A percentile compares a stretch with the other conserved stretches of the same genome.
Conservation (phyloP, 2,329 filamentous ascomycete species). For the Xenoacremonium recifei region DNA sequence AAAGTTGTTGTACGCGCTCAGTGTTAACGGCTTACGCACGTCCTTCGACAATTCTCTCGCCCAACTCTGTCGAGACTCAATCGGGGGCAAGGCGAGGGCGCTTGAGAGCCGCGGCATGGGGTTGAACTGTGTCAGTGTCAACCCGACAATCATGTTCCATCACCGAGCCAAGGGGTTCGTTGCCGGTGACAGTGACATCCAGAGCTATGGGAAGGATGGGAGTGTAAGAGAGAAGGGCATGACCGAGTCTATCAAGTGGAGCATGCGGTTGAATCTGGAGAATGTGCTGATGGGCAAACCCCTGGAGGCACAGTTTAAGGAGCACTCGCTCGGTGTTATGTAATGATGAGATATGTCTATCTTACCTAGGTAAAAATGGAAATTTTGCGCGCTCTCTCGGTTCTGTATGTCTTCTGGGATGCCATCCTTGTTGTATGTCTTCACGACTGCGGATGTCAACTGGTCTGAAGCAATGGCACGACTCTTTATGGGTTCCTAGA, state of each 20-base stretch:
- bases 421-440: too few species aligned
- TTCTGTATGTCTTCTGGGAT: too few species aligned
- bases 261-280: constrained; percentile 28
- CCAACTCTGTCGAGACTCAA: neutral
- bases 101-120: neutral
- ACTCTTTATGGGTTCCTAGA: too few species aligned
- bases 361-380: too few species aligned
- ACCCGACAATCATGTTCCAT: constrained; percentile 34
- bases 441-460: too few species aligned
- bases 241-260: constrained; percentile 32
- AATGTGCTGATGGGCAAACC: constrained; percentile 27
- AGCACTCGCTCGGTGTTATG: too few species aligned
- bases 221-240: constrained; percentile 26
- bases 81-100: neutral
- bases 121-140: constrained; percentile 30
- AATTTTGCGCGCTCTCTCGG: too few species aligned
- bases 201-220: constrained; percentile 12
- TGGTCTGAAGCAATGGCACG: too few species aligned
- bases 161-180: constrained; percentile 28
- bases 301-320: constrained; percentile 23
- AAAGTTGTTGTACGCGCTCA: constrained; percentile 41
- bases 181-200: constrained; percentile 32
- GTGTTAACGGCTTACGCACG: constrained; percentile 37
- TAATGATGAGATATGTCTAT: too few species aligned
- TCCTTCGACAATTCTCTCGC: constrained; percentile 43